A percentile compares a stretch with the other conserved stretches of the same genome.
These are phyloP conservation scores for Gynochthodes officinalis DNA, from an alignment of 257 asterid genomes.

Conservation along the genomic window DNA sequence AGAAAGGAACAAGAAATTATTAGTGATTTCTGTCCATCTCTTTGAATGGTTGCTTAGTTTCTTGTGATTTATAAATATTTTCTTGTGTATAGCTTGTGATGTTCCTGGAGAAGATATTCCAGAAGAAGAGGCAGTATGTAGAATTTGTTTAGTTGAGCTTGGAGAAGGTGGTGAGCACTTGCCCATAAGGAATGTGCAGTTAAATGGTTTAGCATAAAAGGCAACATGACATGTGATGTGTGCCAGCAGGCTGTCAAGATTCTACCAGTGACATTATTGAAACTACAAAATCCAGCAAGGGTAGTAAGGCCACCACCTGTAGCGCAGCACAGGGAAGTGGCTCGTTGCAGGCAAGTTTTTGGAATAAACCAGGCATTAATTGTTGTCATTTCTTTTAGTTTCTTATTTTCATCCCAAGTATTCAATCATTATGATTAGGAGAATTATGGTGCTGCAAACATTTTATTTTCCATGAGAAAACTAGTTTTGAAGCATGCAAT, in stretches of 20 bases:
- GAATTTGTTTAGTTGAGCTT: conserved; percentile 89
- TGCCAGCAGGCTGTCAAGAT: conserved; percentile 88
- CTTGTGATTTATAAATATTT: conserved; percentile 1
- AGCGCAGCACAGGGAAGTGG: conserved; percentile 51
- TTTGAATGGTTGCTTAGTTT: too few species aligned
- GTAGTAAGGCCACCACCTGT: conserved; percentile 41
- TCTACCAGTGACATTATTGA: conserved; percentile 82
- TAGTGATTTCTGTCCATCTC: too few species aligned
- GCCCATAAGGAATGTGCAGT: conserved; percentile 91
- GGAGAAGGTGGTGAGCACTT: conserved; percentile 98
- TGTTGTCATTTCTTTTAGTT: not conserved
- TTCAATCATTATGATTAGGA: too few species aligned
- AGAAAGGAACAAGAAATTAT: too few species aligned
- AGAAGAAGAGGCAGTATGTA: conserved; percentile 97
- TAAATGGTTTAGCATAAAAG: conserved; percentile 96
- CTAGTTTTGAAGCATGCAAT: too few species aligned
- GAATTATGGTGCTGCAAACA: too few species aligned
- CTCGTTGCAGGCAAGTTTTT: conserved; percentile 77
- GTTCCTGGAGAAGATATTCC: conserved; percentile 88
- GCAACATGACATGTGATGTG: conserved; percentile 88
- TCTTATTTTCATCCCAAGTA: not conserved
- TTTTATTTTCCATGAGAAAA: too few species aligned
- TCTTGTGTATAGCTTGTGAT: conserved; percentile 34
- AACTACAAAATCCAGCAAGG: conserved; percentile 66
- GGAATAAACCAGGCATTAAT: conserved; percentile 5